Base-by-base conservation (phyloP, 441 rosid species). In the Erysimum pusillum region DNA sequence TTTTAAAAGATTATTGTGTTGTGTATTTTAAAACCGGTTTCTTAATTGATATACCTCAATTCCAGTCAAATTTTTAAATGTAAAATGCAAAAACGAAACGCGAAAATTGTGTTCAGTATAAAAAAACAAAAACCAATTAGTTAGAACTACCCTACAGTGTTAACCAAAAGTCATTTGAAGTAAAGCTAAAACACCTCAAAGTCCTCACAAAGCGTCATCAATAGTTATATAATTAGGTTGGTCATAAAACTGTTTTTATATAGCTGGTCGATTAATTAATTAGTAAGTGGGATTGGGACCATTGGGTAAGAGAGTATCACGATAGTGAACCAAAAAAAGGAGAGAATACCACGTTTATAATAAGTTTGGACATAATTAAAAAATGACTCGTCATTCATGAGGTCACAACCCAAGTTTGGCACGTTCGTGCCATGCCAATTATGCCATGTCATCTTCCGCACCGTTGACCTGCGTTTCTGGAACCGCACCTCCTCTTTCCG, bases 121-220 rank as follows among this genome's bases (percentile, higher is more conserved):
- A 14, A 10, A 35, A 42, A 60, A 15, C 10, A 56, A 14, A 44
- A 44, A 45, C 7, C 17, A 17, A 69, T 5, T 44, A 44, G 4
- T 58, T 9, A 13, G 14, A 58, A 49, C 17, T 46, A 35, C 5
- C 67, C 9, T 38, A 60, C 39, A 36, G 38, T 48, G 68, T 48
- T 59, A 60, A n/a, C 76, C 68, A 49, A 61, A 38, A n/a, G 41
- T 25, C 32, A 49, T 10, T 9, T 49, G 22, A 22, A 1, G 25
- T 22, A 22, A 22, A 13, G 35, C 46, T 60, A 0, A 14, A 20
- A 14, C 20, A 34, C 20, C 34, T 17, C 14, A 17, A 18, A 14
- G 67, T 59, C 38, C 13, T 71, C 48, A 9, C n/a, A 35, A 36
- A 45, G 36, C 41, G 18, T 17, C 18, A 42, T 32, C 49, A 20